Base-by-base conservation (phyloP, 2,329 filamentous ascomycete genomes). In the Domatiomyces catenatus region DNA sequence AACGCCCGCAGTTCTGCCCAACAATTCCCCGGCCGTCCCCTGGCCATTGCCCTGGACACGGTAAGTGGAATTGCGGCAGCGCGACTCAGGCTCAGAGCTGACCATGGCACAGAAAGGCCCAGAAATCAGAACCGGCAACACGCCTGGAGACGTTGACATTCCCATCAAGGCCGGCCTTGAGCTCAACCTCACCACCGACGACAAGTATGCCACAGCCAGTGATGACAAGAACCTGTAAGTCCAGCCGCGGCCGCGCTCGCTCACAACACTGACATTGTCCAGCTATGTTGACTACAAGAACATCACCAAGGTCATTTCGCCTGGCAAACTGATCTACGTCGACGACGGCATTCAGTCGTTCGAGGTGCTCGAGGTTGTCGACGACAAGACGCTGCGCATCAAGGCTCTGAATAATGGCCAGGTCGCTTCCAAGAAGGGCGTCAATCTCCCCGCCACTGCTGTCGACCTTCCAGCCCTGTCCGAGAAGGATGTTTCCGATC, bases 241-340 rank as follows among this genome's bases (percentile, higher is more conserved):
- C 17, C 4, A 26, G 8, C 10, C 2, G 10, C 8, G 15, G 4
- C 32, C 32, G 2, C 10, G 10, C 45, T 50, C n/a, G 24, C 24
- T 22, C 26, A 59, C 50, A 42, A 44, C 19, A 18, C 19, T 52
- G 47, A 58, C 15, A 6, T 32, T 17, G 49, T 28, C 44, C 56
- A 90, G 86, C 82, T 95, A 88, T 66, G 84, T 96, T 64, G 90
- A 96, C 76, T 96, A 98, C 79, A 93, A 94, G 82, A 98, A 98
- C 78, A 96, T 98, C 72, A 95, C 90, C 72, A 94, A 93, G 75
- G 92, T 98, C 62, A 96, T 98, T 65, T 71, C 85, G 67, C 75
- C 79, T 53, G 92, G 90, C 65, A 89, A 92, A 64, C 83, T 84
- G 70, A 93, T 98, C 76, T 98, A 94, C 72, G 92, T 98, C 62